Evolutionary conservation across 2,329 filamentous ascomycete genomes (phyloP).

Genomic region (Aspergillus quadricinctus): DNA sequence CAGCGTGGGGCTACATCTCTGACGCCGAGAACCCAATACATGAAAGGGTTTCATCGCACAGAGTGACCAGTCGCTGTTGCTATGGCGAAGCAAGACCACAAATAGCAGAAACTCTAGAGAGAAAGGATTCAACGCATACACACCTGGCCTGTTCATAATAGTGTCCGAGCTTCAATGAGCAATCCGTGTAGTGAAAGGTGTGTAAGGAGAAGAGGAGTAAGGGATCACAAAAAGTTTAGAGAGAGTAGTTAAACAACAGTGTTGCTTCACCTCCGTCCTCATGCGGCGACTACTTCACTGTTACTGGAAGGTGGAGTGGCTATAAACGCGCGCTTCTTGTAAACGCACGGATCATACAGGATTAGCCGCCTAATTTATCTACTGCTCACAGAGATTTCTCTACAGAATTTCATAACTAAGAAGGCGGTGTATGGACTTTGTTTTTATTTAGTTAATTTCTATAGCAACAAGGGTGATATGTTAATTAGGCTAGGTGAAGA

Average conservation of each 20-base stretch:
- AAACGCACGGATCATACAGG: conserved; percentile 13
- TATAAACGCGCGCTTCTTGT: conserved; percentile 20
- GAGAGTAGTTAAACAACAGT: conserved; percentile 7
- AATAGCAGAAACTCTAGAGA: conserved; percentile 15
- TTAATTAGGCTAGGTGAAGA: not conserved
- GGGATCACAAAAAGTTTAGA: not conserved
- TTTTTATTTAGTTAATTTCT: not conserved
- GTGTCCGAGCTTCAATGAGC: conserved; percentile 11
- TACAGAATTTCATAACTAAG: not conserved
- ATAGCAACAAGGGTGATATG: not conserved
- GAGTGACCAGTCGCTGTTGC: not conserved
- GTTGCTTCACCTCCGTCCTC: conserved; percentile 13
- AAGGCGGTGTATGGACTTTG: not conserved
- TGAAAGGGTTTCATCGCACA: not conserved
- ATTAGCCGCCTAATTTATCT: not conserved
- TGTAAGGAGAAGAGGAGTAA: conserved; percentile 1
- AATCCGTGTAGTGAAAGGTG: conserved; percentile 5
- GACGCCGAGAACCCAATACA: not conserved
- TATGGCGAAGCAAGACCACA: conserved; percentile 8
- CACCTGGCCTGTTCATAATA: conserved; percentile 50
- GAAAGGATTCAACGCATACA: conserved; percentile 23
- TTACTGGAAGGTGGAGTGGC: conserved; percentile 26
- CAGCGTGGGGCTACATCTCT: not conserved
- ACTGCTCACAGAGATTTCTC: not conserved
- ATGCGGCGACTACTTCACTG: conserved; percentile 20